These are phyloP conservation scores for Aspergillus aculeatinus DNA, from an alignment of 2,329 filamentous ascomycete genomes.

Conservation along the genomic window DNA sequence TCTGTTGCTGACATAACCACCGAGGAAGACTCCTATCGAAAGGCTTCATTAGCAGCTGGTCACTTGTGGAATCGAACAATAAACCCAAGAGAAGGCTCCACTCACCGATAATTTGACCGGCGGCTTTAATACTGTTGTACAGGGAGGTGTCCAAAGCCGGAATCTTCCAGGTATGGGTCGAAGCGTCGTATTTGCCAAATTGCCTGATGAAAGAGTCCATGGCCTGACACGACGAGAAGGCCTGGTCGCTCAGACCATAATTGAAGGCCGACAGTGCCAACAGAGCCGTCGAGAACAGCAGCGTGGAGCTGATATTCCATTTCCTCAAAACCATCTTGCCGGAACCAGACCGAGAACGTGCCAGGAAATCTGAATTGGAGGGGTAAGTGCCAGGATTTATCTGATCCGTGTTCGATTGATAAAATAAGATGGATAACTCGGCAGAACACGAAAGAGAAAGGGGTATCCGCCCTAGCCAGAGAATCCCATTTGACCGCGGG, in stretches of 20 bases:
- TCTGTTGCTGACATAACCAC: neutral
- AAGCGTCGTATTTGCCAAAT: neutral
- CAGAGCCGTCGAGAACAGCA: neutral
- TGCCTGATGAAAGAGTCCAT: constrained; percentile 2
- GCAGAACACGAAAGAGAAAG: too few relatives aligned
- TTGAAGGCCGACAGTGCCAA: constrained; percentile 6
- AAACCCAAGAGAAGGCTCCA: neutral
- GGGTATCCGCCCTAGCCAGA: too few relatives aligned
- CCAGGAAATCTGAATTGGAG: too few relatives aligned
- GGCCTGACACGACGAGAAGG: constrained; percentile 1
- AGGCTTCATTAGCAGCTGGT: too few relatives aligned
- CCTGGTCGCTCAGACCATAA: constrained; percentile 6
- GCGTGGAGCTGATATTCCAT: neutral
- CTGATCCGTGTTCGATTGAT: too few relatives aligned
- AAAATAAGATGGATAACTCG: too few relatives aligned
- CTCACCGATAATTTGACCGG: neutral
- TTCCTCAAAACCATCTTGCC: too few relatives aligned
- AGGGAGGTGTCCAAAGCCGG: neutral
- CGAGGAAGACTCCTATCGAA: neutral
- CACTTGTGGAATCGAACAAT: neutral
- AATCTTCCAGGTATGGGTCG: neutral
- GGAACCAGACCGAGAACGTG: too few relatives aligned
- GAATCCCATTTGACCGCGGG: too few relatives aligned
- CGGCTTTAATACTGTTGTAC: constrained; percentile 4
- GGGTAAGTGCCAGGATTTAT: too few relatives aligned